Percentiles rank a stretch among this genome's conserved stretches.
These are phyloP conservation scores for Fusarium sp. DNA, from an alignment of 2,329 filamentous ascomycete genomes.

Conservation along the genomic window DNA sequence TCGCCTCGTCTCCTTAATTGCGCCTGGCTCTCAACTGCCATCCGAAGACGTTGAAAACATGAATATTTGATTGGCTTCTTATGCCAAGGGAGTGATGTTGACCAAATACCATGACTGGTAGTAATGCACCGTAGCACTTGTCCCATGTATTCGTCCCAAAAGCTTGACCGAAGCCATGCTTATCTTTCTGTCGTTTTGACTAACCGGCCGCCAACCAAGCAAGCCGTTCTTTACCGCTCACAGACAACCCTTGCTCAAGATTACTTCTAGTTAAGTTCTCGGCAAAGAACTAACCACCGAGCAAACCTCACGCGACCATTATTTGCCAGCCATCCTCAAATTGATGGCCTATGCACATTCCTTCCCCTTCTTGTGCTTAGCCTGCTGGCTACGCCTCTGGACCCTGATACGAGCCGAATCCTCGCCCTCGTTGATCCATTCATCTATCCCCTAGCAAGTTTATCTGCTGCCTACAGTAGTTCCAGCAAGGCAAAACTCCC, in stretches of 20 bases:
- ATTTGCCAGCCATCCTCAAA: constrained; percentile 11
- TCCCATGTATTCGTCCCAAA: constrained; percentile 15
- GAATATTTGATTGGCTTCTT: not conserved
- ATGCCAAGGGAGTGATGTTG: constrained; percentile 2
- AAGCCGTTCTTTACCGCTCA: constrained; percentile 20
- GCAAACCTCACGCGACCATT: constrained; percentile 28
- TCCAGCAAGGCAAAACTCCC: not conserved
- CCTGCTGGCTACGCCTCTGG: constrained; percentile 7
- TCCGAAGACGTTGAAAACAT: not conserved
- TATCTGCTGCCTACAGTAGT: constrained; percentile 7
- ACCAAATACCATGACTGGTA: constrained; percentile 9
- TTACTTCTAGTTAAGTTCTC: not conserved
- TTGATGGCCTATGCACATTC: constrained; percentile 11
- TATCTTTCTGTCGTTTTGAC: constrained; percentile 21
- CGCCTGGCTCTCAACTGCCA: not conserved
- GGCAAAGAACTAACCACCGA: constrained; percentile 3
- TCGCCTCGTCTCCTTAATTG: not conserved
- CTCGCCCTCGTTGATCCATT: constrained; percentile 11
- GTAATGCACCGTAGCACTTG: constrained; percentile 8
- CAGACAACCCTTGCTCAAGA: constrained; percentile 1
- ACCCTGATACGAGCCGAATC: constrained; percentile 12
- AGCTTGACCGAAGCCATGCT: constrained; percentile 32
- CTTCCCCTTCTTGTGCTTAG: constrained; percentile 20
- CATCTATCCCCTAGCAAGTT: constrained; percentile 30
- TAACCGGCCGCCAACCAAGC: constrained; percentile 9